A percentile compares a stretch with the other conserved stretches of the same genome.
Conservation (phyloP, 768 basidiomycete genomes). For the Boletus sensibilis region DNA sequence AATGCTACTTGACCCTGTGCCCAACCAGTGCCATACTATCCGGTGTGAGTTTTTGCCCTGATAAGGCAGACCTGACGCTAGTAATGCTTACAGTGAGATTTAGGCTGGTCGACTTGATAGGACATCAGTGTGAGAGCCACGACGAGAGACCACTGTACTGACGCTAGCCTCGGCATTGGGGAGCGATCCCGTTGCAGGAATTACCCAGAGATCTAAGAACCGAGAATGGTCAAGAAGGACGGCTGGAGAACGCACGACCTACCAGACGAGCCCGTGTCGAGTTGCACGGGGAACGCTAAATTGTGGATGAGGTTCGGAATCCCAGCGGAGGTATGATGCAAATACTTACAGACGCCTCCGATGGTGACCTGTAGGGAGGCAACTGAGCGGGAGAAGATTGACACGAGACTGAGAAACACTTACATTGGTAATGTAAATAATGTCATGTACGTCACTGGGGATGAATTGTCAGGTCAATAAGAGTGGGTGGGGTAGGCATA, state of each 20-base stretch:
- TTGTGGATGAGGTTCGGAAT: neutral
- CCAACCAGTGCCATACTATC: constrained; percentile 80
- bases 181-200: constrained; percentile 45
- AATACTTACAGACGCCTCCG: constrained; percentile 54
- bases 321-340: neutral
- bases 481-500: neutral
- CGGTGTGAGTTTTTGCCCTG: neutral
- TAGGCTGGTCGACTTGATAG: constrained; percentile 40
- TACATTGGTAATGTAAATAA: constrained; percentile 79
- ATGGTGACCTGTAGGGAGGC: constrained; percentile 59
- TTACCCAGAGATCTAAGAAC: constrained; percentile 66
- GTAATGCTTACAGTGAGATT: constrained; percentile 58
- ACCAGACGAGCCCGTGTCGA: constrained; percentile 74
- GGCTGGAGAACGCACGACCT: neutral
- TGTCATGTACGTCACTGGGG: constrained; percentile 65
- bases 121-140: constrained; percentile 4
- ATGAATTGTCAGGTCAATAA: constrained; percentile 14
- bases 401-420: constrained; percentile 25
- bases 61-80: neutral
- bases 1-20: constrained; percentile 64
- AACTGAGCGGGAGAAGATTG: neutral
- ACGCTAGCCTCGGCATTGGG: constrained; percentile 53
- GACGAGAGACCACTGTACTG: constrained; percentile 12
- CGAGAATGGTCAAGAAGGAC: neutral
- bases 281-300: constrained; percentile 68